A percentile compares a stretch with the other conserved stretches of the same genome.
These are phyloP conservation scores for Vaccinium vitisidaea DNA, from an alignment of 148 eudicot species.

Conservation along the genomic window DNA sequence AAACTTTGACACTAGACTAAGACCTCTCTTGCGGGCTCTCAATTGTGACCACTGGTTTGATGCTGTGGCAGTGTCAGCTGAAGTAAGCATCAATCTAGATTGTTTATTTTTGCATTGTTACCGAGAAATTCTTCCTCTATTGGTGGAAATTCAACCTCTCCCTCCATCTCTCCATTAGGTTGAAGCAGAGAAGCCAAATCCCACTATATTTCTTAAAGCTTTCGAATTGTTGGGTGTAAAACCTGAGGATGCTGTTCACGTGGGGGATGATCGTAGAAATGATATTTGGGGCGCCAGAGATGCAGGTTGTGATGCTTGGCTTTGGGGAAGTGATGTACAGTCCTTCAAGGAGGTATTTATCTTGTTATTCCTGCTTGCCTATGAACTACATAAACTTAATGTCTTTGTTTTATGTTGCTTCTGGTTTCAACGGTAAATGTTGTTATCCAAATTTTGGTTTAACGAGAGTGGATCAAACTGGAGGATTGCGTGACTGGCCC, in stretches of 20 bases:
- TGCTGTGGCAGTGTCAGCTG: conserved; percentile 98
- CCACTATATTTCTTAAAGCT: conserved; percentile 87
- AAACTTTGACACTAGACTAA: conserved; percentile 84
- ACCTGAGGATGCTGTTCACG: conserved; percentile 96
- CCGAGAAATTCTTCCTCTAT: not conserved
- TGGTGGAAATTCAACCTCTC: not conserved
- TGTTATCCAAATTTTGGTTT: too few species aligned
- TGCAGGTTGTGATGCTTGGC: conserved; percentile 99
- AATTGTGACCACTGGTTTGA: conserved; percentile 99
- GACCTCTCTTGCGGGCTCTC: conserved; percentile 75
- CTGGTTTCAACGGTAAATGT: not conserved
- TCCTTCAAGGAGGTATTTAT: conserved; percentile 83
- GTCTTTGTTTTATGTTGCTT: not conserved
- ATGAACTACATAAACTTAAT: too few species aligned
- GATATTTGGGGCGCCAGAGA: conserved; percentile 99
- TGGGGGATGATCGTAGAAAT: conserved; percentile 96
- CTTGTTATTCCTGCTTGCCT: conserved; percentile 5
- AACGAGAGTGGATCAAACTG: too few species aligned
- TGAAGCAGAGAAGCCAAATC: conserved; percentile 98
- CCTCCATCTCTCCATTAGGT: conserved; percentile 47
- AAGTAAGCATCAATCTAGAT: conserved; percentile 40
- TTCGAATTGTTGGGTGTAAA: conserved; percentile 80
- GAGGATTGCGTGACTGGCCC: too few species aligned
- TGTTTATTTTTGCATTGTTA: not conserved
- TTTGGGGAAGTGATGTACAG: conserved; percentile 94